These are phyloP conservation scores for Aquilaria yunnanensis DNA, from an alignment of 345 rosid genomes.

Conservation along the genomic window DNA sequence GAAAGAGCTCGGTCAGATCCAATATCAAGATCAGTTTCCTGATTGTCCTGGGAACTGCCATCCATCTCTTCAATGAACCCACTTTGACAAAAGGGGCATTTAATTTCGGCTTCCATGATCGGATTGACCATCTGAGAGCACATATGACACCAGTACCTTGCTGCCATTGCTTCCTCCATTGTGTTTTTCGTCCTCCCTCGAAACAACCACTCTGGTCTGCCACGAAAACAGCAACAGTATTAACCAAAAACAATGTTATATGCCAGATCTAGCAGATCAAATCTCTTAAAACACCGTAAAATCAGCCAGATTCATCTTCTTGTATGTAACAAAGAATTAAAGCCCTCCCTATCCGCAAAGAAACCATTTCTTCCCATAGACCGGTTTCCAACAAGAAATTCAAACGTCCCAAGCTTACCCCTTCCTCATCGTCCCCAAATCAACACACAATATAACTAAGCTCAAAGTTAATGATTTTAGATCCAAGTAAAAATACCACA, in stretches of 20 bases:
- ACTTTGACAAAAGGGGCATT: slow-evolving; percentile 72
- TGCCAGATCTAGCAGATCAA: background rate
- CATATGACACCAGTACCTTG: slow-evolving; percentile 59
- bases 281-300: background rate
- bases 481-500: background rate
- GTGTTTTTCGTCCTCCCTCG: slow-evolving; percentile 5
- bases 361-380: background rate
- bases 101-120: slow-evolving; percentile 59
- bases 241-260: background rate
- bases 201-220: slow-evolving; percentile 10
- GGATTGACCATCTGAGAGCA: slow-evolving; percentile 74
- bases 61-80: slow-evolving; percentile 54
- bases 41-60: slow-evolving; percentile 19
- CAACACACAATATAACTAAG: background rate
- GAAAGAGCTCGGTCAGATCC: slow-evolving; percentile 74
- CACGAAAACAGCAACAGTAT: background rate
- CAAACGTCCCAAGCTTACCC: background rate
- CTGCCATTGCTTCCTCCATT: slow-evolving; percentile 45
- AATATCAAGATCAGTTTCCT: slow-evolving; percentile 45
- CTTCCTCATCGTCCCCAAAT: no score
- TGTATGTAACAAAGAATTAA: background rate
- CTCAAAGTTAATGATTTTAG: background rate
- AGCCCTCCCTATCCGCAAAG: background rate
- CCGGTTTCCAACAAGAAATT: background rate
- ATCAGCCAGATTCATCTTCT: background rate